Base-by-base conservation (phyloP, 2,329 filamentous ascomycete species). In the Dactylellina sp. region DNA sequence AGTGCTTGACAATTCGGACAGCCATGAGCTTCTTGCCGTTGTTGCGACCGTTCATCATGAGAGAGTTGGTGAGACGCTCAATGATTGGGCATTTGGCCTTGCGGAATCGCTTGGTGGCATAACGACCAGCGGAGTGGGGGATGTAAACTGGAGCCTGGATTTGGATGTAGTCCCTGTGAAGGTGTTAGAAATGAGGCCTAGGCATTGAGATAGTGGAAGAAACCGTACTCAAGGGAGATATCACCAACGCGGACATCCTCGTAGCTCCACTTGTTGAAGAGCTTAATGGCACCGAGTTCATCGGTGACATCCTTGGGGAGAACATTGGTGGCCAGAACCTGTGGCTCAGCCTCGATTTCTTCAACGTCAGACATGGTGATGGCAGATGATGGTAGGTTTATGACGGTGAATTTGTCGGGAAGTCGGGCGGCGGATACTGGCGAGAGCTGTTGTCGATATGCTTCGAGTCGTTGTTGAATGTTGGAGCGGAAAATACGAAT, bases 1-100 rank as follows among this genome's bases (percentile, higher is more conserved):
- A 86, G 88, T 99, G 95, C 80, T 93, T 93, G 81, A 99, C 93
- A 81, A 99, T 99, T 86, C 95, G 93, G 84, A 98, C 94, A 83
- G 95, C 96, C 93, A 96, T 97, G 83, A 98, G 90, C 92, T 99
- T 99, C 91, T 99, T 99, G 86, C 95, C 95, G 91, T 97, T 99
- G 92, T 99, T 99, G 86, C 95, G 95, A 86, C 95, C 95, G 90
- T 99, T 97, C 94, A 98, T 98, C 96, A 99, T 99, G 84, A 99
- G 90, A 75, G 95, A 98, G 91, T 99, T 99, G 89, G 95, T 99
- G 81, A 99, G 90, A 84, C 95, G 94, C 91, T 99, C 95, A 83
- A 99, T 97, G 90, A 99, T 98, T 82, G 95, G 95, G 92, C 95
- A 99, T 89, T 98, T 96, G 84, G 96, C 95, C 91, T 99, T 99